Percentiles rank a stretch among this genome's conserved stretches.
These are phyloP conservation scores for Artomyces pyxidatus DNA, from an alignment of 768 basidiomycete genomes.

Conservation along the genomic window DNA sequence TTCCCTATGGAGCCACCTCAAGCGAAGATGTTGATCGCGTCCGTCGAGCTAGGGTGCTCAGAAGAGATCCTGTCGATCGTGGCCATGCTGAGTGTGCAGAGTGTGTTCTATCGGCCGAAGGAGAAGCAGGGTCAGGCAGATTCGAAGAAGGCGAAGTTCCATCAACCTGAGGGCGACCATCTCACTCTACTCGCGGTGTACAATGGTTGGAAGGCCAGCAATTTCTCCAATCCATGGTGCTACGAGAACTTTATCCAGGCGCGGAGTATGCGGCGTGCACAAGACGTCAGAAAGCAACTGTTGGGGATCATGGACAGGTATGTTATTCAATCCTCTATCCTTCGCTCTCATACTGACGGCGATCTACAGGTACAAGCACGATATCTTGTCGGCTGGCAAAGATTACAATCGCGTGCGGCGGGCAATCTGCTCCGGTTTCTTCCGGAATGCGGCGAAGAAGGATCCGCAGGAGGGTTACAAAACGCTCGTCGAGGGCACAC, in stretches of 20 bases:
- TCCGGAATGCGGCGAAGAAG: slow-evolving; percentile 98
- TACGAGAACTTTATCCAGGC: slow-evolving; percentile 99
- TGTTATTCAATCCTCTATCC: slow-evolving; percentile 18
- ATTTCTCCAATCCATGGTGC: slow-evolving; percentile 98
- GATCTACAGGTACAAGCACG: slow-evolving; percentile 80
- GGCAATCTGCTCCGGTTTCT: slow-evolving; percentile 96
- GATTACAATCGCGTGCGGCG: slow-evolving; percentile 91
- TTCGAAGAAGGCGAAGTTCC: slow-evolving; percentile 99
- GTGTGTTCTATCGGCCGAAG: slow-evolving; percentile 97
- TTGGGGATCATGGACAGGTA: slow-evolving; percentile 98
- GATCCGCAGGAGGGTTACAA: slow-evolving; percentile 98
- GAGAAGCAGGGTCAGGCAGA: slow-evolving; percentile 99
- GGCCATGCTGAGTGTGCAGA: slow-evolving; percentile 95
- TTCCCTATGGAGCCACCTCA: slow-evolving; percentile 96
- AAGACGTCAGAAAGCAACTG: slow-evolving; percentile 96
- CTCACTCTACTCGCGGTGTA: slow-evolving; percentile 89
- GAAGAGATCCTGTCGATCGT: slow-evolving; percentile 97
- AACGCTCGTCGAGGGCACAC: slow-evolving; percentile 95
- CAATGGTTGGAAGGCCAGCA: slow-evolving; percentile 96
- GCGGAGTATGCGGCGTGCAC: slow-evolving; percentile 91
- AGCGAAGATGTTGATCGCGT: slow-evolving; percentile 97
- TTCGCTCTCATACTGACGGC: slow-evolving; percentile 8
- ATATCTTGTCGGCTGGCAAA: slow-evolving; percentile 84
- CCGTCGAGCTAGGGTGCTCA: slow-evolving; percentile 94
- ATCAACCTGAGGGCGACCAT: slow-evolving; percentile 97